Percentiles rank a stretch among this genome's conserved stretches.
Evolutionary conservation across 2,329 filamentous ascomycete genomes (phyloP).

Genomic region (Neopestalotiopsis rosae): DNA sequence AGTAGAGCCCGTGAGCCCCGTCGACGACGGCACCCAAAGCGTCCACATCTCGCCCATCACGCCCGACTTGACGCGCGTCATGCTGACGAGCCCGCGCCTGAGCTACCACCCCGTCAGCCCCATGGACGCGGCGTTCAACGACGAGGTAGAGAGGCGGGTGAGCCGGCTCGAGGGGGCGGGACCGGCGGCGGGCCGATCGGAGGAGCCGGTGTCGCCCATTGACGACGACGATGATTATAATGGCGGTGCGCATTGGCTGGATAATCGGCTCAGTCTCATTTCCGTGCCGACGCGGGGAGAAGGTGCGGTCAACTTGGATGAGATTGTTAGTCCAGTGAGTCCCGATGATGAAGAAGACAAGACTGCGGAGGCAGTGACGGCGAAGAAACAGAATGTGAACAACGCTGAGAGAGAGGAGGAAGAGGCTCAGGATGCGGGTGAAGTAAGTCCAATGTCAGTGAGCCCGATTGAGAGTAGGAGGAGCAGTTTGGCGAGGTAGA

Average conservation of each 20-base stretch:
- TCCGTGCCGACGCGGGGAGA: constrained; percentile 6
- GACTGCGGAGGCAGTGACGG: neutral
- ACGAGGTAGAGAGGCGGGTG: constrained; percentile 20
- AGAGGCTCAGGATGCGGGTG: neutral
- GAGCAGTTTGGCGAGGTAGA: constrained; percentile 5
- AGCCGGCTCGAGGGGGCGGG: constrained; percentile 8
- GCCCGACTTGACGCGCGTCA: constrained; percentile 18
- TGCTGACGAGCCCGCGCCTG: constrained; percentile 29
- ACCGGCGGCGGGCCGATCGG: neutral
- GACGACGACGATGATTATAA: neutral
- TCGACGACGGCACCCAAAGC: constrained; percentile 15
- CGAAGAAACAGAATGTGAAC: neutral
- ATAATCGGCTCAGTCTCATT: constrained; percentile 13
- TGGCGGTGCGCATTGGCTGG: neutral
- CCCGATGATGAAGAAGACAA: neutral
- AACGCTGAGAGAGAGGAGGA: neutral
- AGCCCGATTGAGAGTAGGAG: constrained; percentile 21
- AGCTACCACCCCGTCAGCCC: constrained; percentile 31
- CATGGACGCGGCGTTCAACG: constrained; percentile 29
- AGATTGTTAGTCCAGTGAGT: constrained; percentile 9
- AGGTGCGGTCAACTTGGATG: neutral
- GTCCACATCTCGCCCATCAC: neutral
- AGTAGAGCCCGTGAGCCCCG: neutral
- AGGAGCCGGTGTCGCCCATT: constrained; percentile 12
- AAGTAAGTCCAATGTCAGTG: constrained; percentile 13